Base-by-base conservation (phyloP, 2,329 filamentous ascomycete genomes). In the Hypoxylon sp. region DNA sequence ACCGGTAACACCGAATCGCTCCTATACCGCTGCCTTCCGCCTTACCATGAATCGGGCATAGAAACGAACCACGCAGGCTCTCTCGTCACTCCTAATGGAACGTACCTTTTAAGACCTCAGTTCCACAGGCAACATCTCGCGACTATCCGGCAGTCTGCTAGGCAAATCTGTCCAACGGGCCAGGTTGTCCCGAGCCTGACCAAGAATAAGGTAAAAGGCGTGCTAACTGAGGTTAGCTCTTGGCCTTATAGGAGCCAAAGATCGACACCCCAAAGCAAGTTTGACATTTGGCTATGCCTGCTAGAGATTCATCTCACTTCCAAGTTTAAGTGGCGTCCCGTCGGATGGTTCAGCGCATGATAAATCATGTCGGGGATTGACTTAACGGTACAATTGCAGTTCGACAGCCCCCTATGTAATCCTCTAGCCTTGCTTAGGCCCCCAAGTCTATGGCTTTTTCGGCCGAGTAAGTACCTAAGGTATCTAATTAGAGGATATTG, bases 111-210 rank as follows among this genome's bases (percentile, higher is more conserved):
- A 52, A 28, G 23, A 11, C 25, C 60, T 36, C n/a, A n/a, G 53
- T 64, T 64, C 21, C 57, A 68, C 61, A 68, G 69, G 69, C 64
- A 72, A 60, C 51, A 62, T 64, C 56, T 72, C 55, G 69, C 69
- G 69, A 69, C 67, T 72, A 28, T 67, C 57, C 28, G 14, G 21
- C 17, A 53, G 32, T 21, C 25, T 32, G 34, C 46, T 36, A 61
- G 34, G 50, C 41, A 50, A 45, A 61, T 56, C 50, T 19, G 45
- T 32, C 48, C 51, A 30, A 11, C 38, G 49, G 30, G 14, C 59
- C 48, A 58, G 51, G 28, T 60, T 57, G 21, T 11, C 50, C 60
- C 49, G 45, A 58, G 53, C 56, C 51, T 49, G 46, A 59, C 59
- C 28, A 46, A 59, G 25, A 10, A 43, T 43, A 43, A 19, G 30